Percentiles rank a stretch among this genome's conserved stretches.
Evolutionary conservation across 2,329 filamentous ascomycete species (phyloP).

Genomic region (Trichocomaceae sp.): DNA sequence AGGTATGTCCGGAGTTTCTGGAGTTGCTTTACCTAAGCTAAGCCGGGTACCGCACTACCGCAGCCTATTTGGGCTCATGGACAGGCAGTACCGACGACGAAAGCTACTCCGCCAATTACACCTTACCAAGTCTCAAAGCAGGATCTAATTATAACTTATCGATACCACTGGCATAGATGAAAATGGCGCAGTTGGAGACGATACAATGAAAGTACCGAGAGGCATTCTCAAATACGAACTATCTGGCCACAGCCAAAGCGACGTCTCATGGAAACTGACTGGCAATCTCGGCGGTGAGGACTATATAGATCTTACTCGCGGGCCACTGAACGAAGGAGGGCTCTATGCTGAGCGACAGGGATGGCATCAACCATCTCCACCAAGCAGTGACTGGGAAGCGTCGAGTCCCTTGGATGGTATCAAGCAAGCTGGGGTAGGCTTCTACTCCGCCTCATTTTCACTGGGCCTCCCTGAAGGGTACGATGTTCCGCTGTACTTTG

Average conservation of each 20-base stretch:
- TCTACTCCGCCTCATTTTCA: background rate
- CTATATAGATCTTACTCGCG: conserved; percentile 45
- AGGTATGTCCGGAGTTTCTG: background rate
- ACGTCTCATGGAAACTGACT: conserved; percentile 48
- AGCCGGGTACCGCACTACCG: background rate
- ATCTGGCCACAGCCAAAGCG: conserved; percentile 31
- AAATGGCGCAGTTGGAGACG: conserved; percentile 37
- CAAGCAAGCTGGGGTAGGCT: background rate
- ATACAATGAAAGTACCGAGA: conserved; percentile 51
- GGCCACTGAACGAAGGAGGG: conserved; percentile 53
- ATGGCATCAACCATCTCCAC: background rate
- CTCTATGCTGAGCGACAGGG: conserved; percentile 47
- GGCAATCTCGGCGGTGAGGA: conserved; percentile 53
- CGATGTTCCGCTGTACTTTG: conserved; percentile 1
- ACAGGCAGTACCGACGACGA: conserved; percentile 47
- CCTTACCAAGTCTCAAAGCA: conserved; percentile 46
- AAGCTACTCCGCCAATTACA: conserved; percentile 52
- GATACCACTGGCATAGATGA: conserved; percentile 68
- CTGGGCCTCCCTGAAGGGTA: background rate
- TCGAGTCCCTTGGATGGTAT: background rate
- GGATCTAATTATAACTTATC: conserved; percentile 56
- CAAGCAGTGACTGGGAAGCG: background rate
- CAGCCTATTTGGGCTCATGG: conserved; percentile 63
- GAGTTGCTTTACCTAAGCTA: background rate
- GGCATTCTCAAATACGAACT: conserved; percentile 47